Evolutionary conservation across 345 rosid genomes (phyloP), one percentile per base, ranked within the genome.

Genomic region (Cardamine occulta): DNA sequence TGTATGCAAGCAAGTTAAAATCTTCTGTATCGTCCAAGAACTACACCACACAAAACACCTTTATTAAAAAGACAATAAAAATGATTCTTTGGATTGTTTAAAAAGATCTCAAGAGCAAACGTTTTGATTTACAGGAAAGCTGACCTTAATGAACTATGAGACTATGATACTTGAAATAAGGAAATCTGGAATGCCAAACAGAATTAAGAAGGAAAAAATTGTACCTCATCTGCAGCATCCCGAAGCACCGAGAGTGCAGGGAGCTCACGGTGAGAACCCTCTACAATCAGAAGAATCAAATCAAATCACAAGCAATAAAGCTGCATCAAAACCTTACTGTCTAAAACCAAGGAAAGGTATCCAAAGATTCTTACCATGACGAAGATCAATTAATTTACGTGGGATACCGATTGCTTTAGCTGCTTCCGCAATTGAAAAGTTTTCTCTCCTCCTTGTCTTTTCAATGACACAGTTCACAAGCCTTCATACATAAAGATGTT

Each of bases 391-490:
- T 63, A 96, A 74, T 63, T 74, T 85, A 53, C 98, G 94, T 0
- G 99, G 98, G 69, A 96, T 89, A 64, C 91, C 89, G 34, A 93
- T 85, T 66, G 78, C 89, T 74, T 65, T 82, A 51, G 99, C 97
- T 56, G 99, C 99, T 74, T 85, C 93, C 8, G 95, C 97, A 82
- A 93, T 91, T 35, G 98, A 96, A 74, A 85, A 62, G 34, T 82
- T 83, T 21, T 79, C 82, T 72, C 83, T 88, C 72, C 83, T 87
- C 51, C 97, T 87, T 17, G 86, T 87, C 87, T 89, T 96, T 83
- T 96, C 99, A 35, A 91, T 85, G 52, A 87, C 89, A 81, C 91
- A 88, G 71, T 96, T 93, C 66, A 93, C 98, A 60, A 96, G 96
- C 95, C 98, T 96, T 76, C 72, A 79, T 5, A 44, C 15, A 73